Conservation (phyloP, 345 rosid species). For the Hirschfeldia incana region DNA sequence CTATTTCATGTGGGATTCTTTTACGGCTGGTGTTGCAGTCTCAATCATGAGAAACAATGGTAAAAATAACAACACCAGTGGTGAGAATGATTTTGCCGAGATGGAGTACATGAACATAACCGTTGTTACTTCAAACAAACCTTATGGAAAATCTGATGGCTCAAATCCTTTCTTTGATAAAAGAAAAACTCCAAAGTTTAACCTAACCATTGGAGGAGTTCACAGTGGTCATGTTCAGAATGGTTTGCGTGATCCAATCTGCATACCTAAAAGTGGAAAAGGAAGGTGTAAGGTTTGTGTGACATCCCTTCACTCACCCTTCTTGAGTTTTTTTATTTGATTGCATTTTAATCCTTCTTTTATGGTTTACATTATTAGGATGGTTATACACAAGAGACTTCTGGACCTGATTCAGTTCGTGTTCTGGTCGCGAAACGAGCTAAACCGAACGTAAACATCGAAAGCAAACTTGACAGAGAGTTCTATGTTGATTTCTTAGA, state of each 20-base stretch:
- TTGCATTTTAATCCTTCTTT: background rate
- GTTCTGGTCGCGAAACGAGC: constrained; percentile 81
- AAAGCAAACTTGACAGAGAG: constrained; percentile 58
- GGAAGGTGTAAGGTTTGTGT: constrained; percentile 79
- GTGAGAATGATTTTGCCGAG: constrained; percentile 78
- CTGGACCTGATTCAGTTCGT: constrained; percentile 60
- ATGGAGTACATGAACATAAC: constrained; percentile 91
- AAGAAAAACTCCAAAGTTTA: constrained; percentile 61
- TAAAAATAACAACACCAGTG: constrained; percentile 22
- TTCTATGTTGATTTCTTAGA: constrained; percentile 79
- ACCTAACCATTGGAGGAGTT: constrained; percentile 56
- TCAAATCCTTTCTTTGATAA: constrained; percentile 79
- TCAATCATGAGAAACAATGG: constrained; percentile 60
- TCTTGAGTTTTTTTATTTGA: background rate
- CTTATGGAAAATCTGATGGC: constrained; percentile 67
- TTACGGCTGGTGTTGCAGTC: constrained; percentile 74
- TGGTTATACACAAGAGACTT: constrained; percentile 71
- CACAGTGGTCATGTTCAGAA: constrained; percentile 92
- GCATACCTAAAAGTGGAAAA: constrained; percentile 53
- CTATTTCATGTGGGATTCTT: constrained; percentile 97
- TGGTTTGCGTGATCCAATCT: constrained; percentile 66
- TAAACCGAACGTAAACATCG: constrained; percentile 51
- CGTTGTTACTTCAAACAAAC: constrained; percentile 76
- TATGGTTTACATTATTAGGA: constrained; percentile 48
- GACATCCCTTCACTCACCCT: background rate